Evolutionary conservation across 2,329 filamentous ascomycete genomes (phyloP).

Genomic region (Saccharata proteae): DNA sequence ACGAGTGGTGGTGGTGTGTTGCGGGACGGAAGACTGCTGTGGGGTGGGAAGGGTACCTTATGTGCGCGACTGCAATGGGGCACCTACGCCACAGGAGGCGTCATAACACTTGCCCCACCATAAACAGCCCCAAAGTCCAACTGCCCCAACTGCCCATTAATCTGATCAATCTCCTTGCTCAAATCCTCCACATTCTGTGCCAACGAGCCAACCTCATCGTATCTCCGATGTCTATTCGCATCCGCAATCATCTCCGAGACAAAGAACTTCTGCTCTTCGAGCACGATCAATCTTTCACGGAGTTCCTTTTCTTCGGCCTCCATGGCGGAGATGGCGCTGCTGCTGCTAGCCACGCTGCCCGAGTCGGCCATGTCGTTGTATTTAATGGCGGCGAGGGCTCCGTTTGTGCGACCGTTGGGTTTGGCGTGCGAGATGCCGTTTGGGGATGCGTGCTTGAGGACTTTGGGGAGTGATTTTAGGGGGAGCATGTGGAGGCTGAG

Average conservation of each 20-base stretch:
- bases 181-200: conserved; percentile 73
- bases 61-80: too few species aligned
- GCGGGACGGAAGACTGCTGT: too few species aligned
- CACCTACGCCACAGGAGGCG: too few species aligned
- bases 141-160: conserved; percentile 52
- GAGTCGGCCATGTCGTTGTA: conserved; percentile 40
- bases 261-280: conserved; percentile 86
- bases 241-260: conserved; percentile 74
- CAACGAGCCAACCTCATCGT: conserved; percentile 75
- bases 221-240: conserved; percentile 63
- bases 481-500: conserved; percentile 86
- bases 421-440: conserved; percentile 24
- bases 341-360: conserved; percentile 43
- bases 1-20: too few species aligned
- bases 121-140: conserved; percentile 52
- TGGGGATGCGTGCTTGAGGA: conserved; percentile 43
- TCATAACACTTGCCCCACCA: conserved; percentile 17
- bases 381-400: conserved; percentile 44
- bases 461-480: conserved; percentile 43
- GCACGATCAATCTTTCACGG: conserved; percentile 65
- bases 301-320: conserved; percentile 77
- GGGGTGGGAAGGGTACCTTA: too few species aligned
- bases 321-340: conserved; percentile 50
- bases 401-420: conserved; percentile 20
- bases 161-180: conserved; percentile 59